Evolutionary conservation across 352 stramenopile genomes (phyloP), one percentile per base, ranked within the genome.

Genomic region (Phytophthora capsici): DNA sequence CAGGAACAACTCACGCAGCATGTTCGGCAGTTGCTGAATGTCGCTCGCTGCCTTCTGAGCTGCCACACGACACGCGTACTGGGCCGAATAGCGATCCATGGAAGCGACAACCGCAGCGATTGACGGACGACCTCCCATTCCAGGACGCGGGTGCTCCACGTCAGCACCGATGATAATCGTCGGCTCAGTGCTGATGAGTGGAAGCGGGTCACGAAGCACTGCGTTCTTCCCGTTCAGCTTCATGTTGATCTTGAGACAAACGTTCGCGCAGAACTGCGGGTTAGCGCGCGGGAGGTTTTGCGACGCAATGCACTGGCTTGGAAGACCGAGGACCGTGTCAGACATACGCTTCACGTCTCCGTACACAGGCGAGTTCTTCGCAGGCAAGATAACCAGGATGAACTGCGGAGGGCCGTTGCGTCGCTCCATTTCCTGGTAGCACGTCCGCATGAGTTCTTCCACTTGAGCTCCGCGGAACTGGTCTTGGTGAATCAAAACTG

Each of bases 111-210:
- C 86, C 0, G 85, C 81, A 16, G 86, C 85, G 45, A 95, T 91
- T 4, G 77, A 84, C n/a, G 85, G 82, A 6, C 78, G 71, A 16
- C 64, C 71, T 23, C 73, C 77, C 51, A 83, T 77, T 14, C 71
- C 72, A 5, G 82, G 74, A 9, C 82, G 73, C 2, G 84, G 80
- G 49, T 94, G 83, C 37, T 88, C 81, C n/a, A 94, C 80, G 41
- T 91, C 81, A 4, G 86, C 88, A 22, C 88, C 86, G 50, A 94
- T 90, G 13, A 94, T 77, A 37, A 95, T 95, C 48, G 86, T 91
- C 16, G 71, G 58, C 10, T 54, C 61, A n/a, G 46, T 64, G 13
- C 53, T 76, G 25, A 91, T 57, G n/a, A 84, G 56, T 19, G 75
- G 65, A 2, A 89, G 66, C 6, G 69, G 71, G 17, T 84, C 71